Percentiles rank a stretch among this genome's conserved stretches.
Conservation (phyloP, 2,329 filamentous ascomycete species). For the Colletotrichum kahawae region DNA sequence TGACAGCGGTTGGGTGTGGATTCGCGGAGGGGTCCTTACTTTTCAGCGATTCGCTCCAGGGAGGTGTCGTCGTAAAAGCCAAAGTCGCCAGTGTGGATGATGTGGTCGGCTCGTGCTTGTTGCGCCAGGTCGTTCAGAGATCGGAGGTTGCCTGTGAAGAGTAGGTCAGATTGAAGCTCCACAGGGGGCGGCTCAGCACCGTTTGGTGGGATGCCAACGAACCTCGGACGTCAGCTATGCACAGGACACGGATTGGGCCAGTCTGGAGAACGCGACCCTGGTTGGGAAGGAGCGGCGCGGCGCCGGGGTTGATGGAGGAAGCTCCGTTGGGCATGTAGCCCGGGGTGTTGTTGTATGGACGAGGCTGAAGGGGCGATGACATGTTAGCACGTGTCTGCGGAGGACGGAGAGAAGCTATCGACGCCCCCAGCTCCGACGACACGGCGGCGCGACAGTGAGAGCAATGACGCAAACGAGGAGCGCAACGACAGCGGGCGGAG, state of each 20-base stretch:
- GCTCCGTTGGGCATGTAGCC: conserved; percentile 70
- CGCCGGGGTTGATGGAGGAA: conserved; percentile 59
- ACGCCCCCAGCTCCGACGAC: neutral
- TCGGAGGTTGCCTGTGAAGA: conserved; percentile 80
- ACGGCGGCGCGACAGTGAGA: neutral
- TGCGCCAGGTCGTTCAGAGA: conserved; percentile 96
- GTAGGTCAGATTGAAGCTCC: neutral
- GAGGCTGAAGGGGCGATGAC: conserved; percentile 34
- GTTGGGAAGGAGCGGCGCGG: conserved; percentile 69
- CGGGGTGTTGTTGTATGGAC: conserved; percentile 54
- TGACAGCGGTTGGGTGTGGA: conserved; percentile 1
- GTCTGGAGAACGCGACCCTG: conserved; percentile 71
- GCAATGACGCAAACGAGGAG: neutral
- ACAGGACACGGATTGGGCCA: conserved; percentile 70
- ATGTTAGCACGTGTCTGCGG: conserved; percentile 10
- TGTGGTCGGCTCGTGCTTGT: conserved; percentile 93
- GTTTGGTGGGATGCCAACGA: conserved; percentile 28
- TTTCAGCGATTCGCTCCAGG: conserved; percentile 95
- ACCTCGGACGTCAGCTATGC: conserved; percentile 77
- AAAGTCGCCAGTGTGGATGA: conserved; percentile 98
- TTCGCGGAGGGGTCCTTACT: conserved; percentile 63
- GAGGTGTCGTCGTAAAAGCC: conserved; percentile 98
- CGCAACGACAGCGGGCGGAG: neutral
- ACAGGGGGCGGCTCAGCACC: neutral
- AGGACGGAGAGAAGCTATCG: conserved; percentile 13